Evolutionary conservation across 139 green algal genomes (phyloP).

Genomic region (Chlorella vulgaris): DNA sequence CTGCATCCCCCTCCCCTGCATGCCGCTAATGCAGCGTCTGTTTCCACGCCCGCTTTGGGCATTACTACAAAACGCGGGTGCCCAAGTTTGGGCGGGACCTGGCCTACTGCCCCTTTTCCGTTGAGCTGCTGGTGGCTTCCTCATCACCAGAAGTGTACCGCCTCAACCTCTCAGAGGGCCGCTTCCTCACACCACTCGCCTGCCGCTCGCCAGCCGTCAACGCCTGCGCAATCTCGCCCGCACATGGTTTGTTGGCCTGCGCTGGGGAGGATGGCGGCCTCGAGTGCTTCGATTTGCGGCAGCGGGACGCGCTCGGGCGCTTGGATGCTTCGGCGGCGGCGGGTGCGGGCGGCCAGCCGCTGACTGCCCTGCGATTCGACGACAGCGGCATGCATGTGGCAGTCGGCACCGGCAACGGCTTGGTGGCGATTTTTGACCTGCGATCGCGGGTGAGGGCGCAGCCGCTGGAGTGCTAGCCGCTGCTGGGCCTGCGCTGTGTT

Average conservation of each 20-base stretch:
- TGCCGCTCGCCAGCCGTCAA: constrained; percentile 78
- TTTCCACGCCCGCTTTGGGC: constrained; percentile 94
- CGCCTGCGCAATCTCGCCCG: constrained; percentile 65
- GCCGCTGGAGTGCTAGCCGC: neutral
- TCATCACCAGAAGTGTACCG: constrained; percentile 74
- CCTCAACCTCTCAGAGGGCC: constrained; percentile 89
- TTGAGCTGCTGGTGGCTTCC: constrained; percentile 85
- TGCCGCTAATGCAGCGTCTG: constrained; percentile 74
- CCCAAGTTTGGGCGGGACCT: constrained; percentile 82
- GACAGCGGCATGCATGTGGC: constrained; percentile 82
- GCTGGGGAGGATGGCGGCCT: constrained; percentile 89
- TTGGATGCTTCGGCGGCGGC: constrained; percentile 73
- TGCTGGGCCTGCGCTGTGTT: no score
- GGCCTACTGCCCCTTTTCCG: constrained; percentile 75
- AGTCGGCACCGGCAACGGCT: constrained; percentile 81
- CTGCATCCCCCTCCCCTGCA: neutral
- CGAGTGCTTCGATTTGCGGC: constrained; percentile 93
- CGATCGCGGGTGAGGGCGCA: constrained; percentile 44
- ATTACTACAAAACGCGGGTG: constrained; percentile 84
- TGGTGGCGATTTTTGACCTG: constrained; percentile 91
- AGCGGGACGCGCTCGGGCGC: constrained; percentile 53
- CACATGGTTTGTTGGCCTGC: constrained; percentile 72
- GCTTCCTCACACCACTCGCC: constrained; percentile 84
- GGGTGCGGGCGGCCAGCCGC: constrained; percentile 58
- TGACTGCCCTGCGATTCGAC: constrained; percentile 92